Percentiles rank a stretch among this genome's conserved stretches.
phyloP scores from a whole-genome alignment of 23 red algal species.

The Gracilaria domingensis region DNA sequence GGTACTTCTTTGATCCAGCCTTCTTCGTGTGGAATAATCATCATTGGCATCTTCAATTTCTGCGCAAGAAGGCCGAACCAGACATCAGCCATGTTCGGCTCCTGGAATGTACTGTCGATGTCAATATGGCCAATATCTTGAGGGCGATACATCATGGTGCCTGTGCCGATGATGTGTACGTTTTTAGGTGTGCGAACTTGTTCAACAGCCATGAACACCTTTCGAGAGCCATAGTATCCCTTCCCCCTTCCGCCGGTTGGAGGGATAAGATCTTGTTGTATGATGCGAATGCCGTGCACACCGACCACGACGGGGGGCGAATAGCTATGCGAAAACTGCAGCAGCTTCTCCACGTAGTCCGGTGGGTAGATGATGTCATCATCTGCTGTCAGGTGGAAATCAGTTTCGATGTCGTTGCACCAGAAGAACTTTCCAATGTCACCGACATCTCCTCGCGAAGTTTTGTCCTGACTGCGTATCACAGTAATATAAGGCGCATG shows the following conservation, averaged over 20 bases:
- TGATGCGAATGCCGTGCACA: conserved; percentile 76
- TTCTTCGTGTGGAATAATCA: conserved; percentile 60
- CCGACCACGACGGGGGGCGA: conserved; percentile 58
- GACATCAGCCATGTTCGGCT: conserved; percentile 88
- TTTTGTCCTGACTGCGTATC: conserved; percentile 34
- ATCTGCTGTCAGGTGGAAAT: conserved; percentile 85
- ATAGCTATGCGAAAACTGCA: conserved; percentile 3
- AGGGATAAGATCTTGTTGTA: conserved; percentile 37
- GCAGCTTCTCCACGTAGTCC: conserved; percentile 63
- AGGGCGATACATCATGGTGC: conserved; percentile 70
- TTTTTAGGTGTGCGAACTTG: conserved; percentile 30
- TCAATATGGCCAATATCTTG: conserved; percentile 49
- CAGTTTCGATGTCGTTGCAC: conserved; percentile 47
- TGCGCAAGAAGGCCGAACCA: conserved; percentile 80
- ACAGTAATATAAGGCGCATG: conserved; percentile 46
- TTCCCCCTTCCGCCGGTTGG: conserved; percentile 12
- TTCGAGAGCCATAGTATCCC: conserved; percentile 82
- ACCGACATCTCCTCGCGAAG: conserved; percentile 60
- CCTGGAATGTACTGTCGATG: conserved; percentile 49
- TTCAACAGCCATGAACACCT: conserved; percentile 77
- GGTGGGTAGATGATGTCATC: conserved; percentile 86
- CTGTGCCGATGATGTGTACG: conserved; percentile 86
- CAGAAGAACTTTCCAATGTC: conserved; percentile 90
- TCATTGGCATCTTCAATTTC: conserved; percentile 64
- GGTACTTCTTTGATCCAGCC: conserved; percentile 88